Conservation (phyloP, 139 green algal species). For the Coelastrella sp. region DNA sequence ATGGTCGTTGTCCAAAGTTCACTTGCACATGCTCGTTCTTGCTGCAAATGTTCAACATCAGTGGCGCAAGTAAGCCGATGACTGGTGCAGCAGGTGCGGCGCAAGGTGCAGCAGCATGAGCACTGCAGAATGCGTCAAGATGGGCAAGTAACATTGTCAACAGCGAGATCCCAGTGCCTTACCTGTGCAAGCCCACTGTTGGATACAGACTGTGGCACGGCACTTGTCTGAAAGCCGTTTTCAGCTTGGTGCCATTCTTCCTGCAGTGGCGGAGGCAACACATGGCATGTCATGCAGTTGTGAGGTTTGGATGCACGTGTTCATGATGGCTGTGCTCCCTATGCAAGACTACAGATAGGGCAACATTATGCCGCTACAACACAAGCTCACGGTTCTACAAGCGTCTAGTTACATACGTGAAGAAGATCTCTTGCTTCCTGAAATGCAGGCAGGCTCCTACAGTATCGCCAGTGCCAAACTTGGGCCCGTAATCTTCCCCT, state of each 20-base stretch:
- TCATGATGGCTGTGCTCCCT: too few species aligned
- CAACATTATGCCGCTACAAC: too few species aligned
- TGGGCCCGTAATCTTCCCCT: constrained; percentile 84
- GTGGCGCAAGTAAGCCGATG: too few species aligned
- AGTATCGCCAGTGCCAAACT: constrained; percentile 79
- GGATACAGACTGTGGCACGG: constrained; percentile 72
- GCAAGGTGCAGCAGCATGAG: too few species aligned
- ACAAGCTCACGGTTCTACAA: too few species aligned
- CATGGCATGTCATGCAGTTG: too few species aligned
- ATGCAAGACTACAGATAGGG: too few species aligned
- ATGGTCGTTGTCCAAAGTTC: constrained; percentile 88
- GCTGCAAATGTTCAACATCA: constrained; percentile 50
- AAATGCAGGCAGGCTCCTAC: constrained; percentile 88
- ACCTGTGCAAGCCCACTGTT: constrained; percentile 90
- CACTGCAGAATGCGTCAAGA: too few species aligned
- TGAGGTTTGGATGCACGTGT: too few species aligned
- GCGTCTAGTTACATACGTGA: constrained; percentile 93
- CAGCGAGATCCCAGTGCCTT: too few species aligned
- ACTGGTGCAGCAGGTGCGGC: too few species aligned
- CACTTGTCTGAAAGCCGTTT: constrained; percentile 77
- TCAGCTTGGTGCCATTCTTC: constrained; percentile 87
- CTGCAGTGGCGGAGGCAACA: constrained; percentile 55
- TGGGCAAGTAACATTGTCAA: not conserved
- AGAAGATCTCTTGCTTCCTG: constrained; percentile 88
- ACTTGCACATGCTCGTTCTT: constrained; percentile 73